Base-by-base conservation (phyloP, 225 moss, liverwort and hornwort genomes). In the Physcomitrellopsis africana region DNA sequence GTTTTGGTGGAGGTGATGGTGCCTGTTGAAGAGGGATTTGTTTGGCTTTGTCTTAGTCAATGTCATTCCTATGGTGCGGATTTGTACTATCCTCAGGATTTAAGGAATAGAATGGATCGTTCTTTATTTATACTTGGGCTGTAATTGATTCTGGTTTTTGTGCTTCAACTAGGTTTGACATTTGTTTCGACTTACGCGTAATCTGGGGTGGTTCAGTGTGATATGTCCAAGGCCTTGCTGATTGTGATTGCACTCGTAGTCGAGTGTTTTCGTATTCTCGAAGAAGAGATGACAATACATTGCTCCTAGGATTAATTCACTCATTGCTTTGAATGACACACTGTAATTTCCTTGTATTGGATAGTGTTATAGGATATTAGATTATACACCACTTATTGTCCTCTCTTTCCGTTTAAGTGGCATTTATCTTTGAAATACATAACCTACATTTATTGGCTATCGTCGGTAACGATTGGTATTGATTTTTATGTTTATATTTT, bases 1-100 rank as follows among this genome's bases (percentile, higher is more conserved):
- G 59, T 45, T 47, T 49, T 48, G 51, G 5, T 72, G 63, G 54
- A 60, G 51, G 53, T 46, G 0, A 48, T 10, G 0, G 42, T 20
- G 47, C 19, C 10, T 69, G 29, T 64, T 29, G 51, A 51, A 47
- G 45, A 32, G n/a, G 64, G 42, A 16, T 64, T 54, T 32, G 17
- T 42, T 8, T 10, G 65, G 2, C 27, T 42, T 56, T 42, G 61
- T 16, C 10, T 59, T 29, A 16, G 69, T 7, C 53, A 70, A 23
- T 70, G 66, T 60, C 23, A 74, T 13, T 18, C 0, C 27, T 11
- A 46, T 10, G 15, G 10, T 49, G 24, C 19, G 49, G 27, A 14
- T 56, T 49, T 37, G 69, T n/a, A 20, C 27, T 43, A 10, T 69
- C 17, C 20, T 19, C 73, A 73, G 72, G 76, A 64, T 76, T 76